Percentiles rank a stretch among this genome's conserved stretches.
These are phyloP conservation scores for Auricularia sp. DNA, from an alignment of 768 basidiomycete genomes.

Conservation along the genomic window DNA sequence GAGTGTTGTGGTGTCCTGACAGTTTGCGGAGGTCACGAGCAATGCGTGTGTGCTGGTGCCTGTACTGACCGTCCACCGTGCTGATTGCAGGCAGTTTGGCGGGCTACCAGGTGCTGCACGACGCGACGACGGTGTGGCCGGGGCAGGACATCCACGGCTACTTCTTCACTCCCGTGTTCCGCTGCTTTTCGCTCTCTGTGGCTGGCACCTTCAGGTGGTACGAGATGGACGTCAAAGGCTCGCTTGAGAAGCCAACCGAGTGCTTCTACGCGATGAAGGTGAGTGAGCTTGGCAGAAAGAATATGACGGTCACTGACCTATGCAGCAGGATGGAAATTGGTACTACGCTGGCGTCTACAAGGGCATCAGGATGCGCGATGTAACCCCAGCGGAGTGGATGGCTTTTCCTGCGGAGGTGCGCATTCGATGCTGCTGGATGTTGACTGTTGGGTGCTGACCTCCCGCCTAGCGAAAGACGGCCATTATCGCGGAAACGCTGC, in stretches of 20 bases:
- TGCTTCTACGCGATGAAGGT: constrained; percentile 48
- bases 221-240: constrained; percentile 48
- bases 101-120: constrained; percentile 58
- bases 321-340: constrained; percentile 62
- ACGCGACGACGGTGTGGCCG: constrained; percentile 65
- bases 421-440: constrained; percentile 3
- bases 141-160: constrained; percentile 79
- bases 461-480: constrained; percentile 47
- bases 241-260: constrained; percentile 61
- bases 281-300: not conserved
- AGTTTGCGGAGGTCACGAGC: not conserved
- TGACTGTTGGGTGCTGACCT: constrained; percentile 4
- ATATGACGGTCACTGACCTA: not conserved
- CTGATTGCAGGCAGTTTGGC: constrained; percentile 34
- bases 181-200: constrained; percentile 53
- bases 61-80: not conserved
- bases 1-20: not conserved
- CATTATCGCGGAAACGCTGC: constrained; percentile 62
- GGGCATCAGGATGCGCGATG: constrained; percentile 51
- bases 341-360: constrained; percentile 77
- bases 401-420: constrained; percentile 53
- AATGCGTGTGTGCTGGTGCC: not conserved
- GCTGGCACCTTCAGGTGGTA: constrained; percentile 68
- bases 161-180: constrained; percentile 60
- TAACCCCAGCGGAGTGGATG: constrained; percentile 60